Evolutionary conservation across 2,329 filamentous ascomycete species (phyloP), one percentile per base, ranked within the genome.

Genomic region (Lachnellula cervina): DNA sequence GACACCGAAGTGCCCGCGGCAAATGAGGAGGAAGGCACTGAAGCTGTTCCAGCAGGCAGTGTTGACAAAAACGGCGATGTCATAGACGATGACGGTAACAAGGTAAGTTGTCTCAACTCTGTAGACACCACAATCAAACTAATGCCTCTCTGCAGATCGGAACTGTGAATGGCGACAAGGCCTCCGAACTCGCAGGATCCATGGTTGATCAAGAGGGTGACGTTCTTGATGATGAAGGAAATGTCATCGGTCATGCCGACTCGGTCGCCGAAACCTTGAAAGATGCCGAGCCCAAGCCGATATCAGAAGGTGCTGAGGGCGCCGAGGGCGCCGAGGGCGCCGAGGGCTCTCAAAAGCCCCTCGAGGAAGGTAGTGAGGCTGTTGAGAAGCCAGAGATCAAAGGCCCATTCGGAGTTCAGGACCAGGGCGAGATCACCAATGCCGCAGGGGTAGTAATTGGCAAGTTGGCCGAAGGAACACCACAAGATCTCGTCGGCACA

Each of bases 111-210:
- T 2, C 28, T 32, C 8, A 8, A 32, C 28, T 32, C 6, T 32
- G 3, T 7, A 32, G 9, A 32, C 28, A 9, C 1, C 7, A 1
- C 28, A 32, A 32, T 32, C 28, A 32, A 32, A 1, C 28, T 32
- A 32, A 32, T 25, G 25, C 28, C 28, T 25, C 5, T 25, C 5
- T 8, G 8, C 28, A 32, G 28, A 70, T 81, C 51, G 79, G 79
- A 53, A 74, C 75, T 53, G 78, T 89, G 0, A 71, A 88, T 19
- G 85, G 89, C 67, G 86, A 87, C 9, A 80, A 86, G 54, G 68
- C 80, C 40, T 80, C 80, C 67, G 77, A 80, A 51, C 78, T 90
- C 40, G 73, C 73, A 58, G 74, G 72, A 4, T 59, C 76, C 35
- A 57, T 75, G 48, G 75, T 82, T 56, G 81, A 77, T 62, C 76